Conservation (phyloP, 208 protist genomes). For the Endotrypanum monterogeii region DNA sequence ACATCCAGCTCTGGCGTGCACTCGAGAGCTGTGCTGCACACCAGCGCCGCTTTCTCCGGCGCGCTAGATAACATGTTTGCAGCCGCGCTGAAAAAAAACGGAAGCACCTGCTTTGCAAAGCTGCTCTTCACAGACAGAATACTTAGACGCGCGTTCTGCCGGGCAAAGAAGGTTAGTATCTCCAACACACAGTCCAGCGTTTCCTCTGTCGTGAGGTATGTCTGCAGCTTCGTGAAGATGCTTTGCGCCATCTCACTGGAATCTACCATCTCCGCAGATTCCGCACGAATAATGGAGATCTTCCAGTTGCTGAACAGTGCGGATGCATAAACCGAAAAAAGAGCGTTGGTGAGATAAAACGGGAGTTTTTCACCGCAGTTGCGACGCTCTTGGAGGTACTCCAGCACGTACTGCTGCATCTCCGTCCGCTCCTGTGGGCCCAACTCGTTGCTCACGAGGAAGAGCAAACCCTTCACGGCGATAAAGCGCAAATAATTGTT, state of each 20-base stretch:
- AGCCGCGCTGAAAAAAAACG: conserved; percentile 65
- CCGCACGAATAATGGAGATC: conserved; percentile 41
- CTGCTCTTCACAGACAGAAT: conserved; percentile 45
- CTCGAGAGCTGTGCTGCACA: conserved; percentile 73
- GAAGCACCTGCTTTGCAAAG: conserved; percentile 62
- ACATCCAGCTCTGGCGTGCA: conserved; percentile 38
- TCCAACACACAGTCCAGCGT: conserved; percentile 80
- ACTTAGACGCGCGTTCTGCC: conserved; percentile 48
- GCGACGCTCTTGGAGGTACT: conserved; percentile 49
- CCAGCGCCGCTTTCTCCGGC: conserved; percentile 39
- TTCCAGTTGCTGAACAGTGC: conserved; percentile 83
- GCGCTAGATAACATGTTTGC: conserved; percentile 26
- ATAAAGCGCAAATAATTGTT: conserved; percentile 86
- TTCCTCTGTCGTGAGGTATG: conserved; percentile 51
- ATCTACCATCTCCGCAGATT: conserved; percentile 33
- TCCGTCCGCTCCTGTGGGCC: conserved; percentile 76
- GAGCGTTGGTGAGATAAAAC: conserved; percentile 55
- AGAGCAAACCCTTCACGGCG: conserved; percentile 78
- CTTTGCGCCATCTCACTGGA: conserved; percentile 21
- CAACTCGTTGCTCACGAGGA: conserved; percentile 88
- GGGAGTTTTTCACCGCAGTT: conserved; percentile 50
- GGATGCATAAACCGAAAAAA: conserved; percentile 76
- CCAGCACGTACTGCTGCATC: conserved; percentile 65
- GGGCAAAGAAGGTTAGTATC: conserved; percentile 68
- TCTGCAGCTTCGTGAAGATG: conserved; percentile 53